Evolutionary conservation across 768 basidiomycete species (phyloP).

Genomic region (Cystoderma amianthinum): DNA sequence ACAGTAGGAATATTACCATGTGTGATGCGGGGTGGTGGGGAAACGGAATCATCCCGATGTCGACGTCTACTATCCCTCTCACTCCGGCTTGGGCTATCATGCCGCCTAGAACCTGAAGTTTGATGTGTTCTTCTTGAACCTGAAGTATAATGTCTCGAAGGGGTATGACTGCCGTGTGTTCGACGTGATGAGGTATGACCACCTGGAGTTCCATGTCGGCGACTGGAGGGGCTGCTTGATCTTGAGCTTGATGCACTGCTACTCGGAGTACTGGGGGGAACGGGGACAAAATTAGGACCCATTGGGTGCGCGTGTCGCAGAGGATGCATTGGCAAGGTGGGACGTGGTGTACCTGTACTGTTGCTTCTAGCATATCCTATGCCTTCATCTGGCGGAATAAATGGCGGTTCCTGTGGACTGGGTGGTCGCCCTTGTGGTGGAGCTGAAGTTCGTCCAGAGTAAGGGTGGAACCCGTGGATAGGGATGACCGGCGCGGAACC

Average conservation of each 20-base stretch:
- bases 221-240: conserved; percentile 1
- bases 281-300: neutral
- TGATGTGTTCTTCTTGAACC: too few relatives aligned
- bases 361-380: conserved; percentile 5
- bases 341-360: conserved; percentile 6
- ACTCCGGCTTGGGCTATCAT: neutral
- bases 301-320: neutral
- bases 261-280: conserved; percentile 5
- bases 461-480: conserved; percentile 7
- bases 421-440: neutral
- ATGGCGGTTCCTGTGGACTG: conserved; percentile 5
- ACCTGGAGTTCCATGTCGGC: neutral
- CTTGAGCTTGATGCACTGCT: conserved; percentile 10
- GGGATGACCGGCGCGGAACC: conserved; percentile 7
- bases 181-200: neutral
- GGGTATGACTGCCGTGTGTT: neutral
- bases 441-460: neutral
- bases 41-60: neutral
- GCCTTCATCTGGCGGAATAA: conserved; percentile 14
- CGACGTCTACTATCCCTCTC: neutral
- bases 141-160: neutral
- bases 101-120: neutral
- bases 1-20: conserved; percentile 7
- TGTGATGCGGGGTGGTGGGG: neutral
- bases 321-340: neutral